Evolutionary conservation across 768 basidiomycete genomes (phyloP).

Genomic region (Lactarius akahatsu): DNA sequence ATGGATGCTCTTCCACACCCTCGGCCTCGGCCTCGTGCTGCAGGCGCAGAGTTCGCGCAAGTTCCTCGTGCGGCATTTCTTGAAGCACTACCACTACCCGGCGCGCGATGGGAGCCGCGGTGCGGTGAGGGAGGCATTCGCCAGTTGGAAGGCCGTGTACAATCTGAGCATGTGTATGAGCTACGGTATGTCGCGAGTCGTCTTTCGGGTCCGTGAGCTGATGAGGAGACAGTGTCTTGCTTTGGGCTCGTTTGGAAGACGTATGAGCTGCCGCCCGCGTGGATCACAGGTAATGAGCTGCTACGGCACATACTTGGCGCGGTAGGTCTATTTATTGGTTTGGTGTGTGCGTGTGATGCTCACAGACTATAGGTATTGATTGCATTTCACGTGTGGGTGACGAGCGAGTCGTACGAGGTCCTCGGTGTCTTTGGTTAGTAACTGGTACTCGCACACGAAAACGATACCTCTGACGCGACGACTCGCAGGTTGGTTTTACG

Average conservation of each 20-base stretch:
- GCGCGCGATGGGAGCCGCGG: conserved; percentile 63
- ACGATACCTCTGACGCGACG: conserved; percentile 3
- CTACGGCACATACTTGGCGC: conserved; percentile 85
- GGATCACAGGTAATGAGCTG: conserved; percentile 85
- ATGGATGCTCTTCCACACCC: conserved; percentile 87
- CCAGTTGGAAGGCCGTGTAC: conserved; percentile 92
- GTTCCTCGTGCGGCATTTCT: conserved; percentile 89
- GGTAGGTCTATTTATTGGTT: conserved; percentile 47
- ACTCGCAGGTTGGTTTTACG: conserved; percentile 90
- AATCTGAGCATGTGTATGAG: conserved; percentile 95
- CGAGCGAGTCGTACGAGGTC: conserved; percentile 86
- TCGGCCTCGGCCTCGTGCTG: conserved; percentile 82
- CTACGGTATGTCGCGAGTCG: conserved; percentile 57
- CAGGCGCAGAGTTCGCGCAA: conserved; percentile 82
- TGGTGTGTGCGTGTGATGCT: conserved; percentile 14
- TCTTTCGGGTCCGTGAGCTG: not conserved
- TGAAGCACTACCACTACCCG: conserved; percentile 92
- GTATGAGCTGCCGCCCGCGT: conserved; percentile 76
- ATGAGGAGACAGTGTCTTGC: conserved; percentile 64
- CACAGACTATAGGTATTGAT: conserved; percentile 61
- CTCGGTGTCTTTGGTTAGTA: conserved; percentile 84
- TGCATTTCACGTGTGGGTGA: conserved; percentile 88
- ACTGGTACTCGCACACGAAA: not conserved
- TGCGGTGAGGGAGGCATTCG: conserved; percentile 90
- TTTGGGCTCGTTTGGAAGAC: conserved; percentile 86